These are phyloP conservation scores for Tillandsia leiboldiana DNA, from an alignment of 176 grass and related monocot genomes.

Conservation along the genomic window DNA sequence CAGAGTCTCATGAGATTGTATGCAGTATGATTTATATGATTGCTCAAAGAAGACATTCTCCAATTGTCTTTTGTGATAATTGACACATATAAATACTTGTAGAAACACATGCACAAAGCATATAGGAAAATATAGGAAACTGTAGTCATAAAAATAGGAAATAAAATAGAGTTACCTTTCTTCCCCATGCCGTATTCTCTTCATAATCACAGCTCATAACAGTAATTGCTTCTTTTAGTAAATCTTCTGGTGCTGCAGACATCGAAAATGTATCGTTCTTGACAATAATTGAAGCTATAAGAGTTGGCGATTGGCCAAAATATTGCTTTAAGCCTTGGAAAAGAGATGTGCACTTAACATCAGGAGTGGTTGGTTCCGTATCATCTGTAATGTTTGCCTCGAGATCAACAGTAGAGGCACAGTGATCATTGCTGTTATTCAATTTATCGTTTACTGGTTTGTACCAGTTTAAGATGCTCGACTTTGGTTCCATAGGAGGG, in stretches of 20 bases:
- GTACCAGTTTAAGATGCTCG: not conserved
- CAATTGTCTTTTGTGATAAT: too few relatives aligned
- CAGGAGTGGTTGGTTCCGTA: not conserved
- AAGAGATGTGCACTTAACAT: not conserved
- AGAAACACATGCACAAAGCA: not conserved
- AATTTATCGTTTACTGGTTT: not conserved
- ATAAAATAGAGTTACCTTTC: constrained; percentile 44
- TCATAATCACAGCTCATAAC: constrained; percentile 87
- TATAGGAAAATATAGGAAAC: not conserved
- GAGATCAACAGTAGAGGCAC: not conserved
- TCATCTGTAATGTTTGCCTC: not conserved
- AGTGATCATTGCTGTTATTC: not conserved
- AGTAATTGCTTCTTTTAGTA: constrained; percentile 83
- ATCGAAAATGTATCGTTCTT: constrained; percentile 82
- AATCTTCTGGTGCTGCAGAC: constrained; percentile 74
- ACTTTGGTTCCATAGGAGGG: constrained; percentile 9
- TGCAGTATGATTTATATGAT: too few relatives aligned
- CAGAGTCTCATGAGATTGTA: not conserved
- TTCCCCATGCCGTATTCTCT: constrained; percentile 92
- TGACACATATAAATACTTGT: too few relatives aligned
- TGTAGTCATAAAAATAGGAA: not conserved
- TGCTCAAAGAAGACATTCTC: too few relatives aligned
- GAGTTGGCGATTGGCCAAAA: constrained; percentile 71
- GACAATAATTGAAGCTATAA: constrained; percentile 94
- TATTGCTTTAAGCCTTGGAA: not conserved